These are phyloP conservation scores for Pseudevernia furfuracea DNA, from an alignment of 495 filamentous ascomycete genomes.

Conservation along the genomic window DNA sequence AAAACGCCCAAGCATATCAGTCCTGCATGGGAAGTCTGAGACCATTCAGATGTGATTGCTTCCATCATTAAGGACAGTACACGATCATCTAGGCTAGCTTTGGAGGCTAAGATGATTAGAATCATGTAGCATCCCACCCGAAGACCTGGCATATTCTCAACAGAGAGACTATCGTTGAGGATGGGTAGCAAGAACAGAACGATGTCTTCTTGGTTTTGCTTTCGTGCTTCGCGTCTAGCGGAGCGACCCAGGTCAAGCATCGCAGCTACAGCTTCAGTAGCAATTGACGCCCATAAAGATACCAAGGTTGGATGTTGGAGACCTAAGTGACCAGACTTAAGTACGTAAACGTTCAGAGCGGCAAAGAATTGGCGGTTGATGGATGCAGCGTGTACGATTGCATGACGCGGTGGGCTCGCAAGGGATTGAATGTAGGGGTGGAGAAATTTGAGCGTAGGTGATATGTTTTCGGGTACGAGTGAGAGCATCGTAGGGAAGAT, in stretches of 20 bases:
- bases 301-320: constrained; percentile 68
- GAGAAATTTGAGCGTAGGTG: constrained; percentile 72
- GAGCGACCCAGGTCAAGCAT: constrained; percentile 70
- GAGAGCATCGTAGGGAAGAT: constrained; percentile 75
- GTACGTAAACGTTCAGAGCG: constrained; percentile 63
- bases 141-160: constrained; percentile 65
- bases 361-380: constrained; percentile 63
- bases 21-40: constrained; percentile 57
- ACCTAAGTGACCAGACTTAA: constrained; percentile 56
- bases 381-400: constrained; percentile 70
- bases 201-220: constrained; percentile 69
- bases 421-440: constrained; percentile 72
- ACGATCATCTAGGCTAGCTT: constrained; percentile 64
- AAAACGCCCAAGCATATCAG: constrained; percentile 73
- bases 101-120: constrained; percentile 72
- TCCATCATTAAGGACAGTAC: constrained; percentile 78
- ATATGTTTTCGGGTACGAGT: constrained; percentile 65
- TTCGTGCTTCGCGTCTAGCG: constrained; percentile 57
- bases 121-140: constrained; percentile 87
- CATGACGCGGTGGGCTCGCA: constrained; percentile 64
- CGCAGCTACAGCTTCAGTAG: constrained; percentile 69
- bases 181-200: constrained; percentile 66
- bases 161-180: constrained; percentile 63
- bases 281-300: constrained; percentile 80
- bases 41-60: constrained; percentile 68